Base-by-base conservation (phyloP, 129 eudicot species). In the Kitagawia praeruptora region DNA sequence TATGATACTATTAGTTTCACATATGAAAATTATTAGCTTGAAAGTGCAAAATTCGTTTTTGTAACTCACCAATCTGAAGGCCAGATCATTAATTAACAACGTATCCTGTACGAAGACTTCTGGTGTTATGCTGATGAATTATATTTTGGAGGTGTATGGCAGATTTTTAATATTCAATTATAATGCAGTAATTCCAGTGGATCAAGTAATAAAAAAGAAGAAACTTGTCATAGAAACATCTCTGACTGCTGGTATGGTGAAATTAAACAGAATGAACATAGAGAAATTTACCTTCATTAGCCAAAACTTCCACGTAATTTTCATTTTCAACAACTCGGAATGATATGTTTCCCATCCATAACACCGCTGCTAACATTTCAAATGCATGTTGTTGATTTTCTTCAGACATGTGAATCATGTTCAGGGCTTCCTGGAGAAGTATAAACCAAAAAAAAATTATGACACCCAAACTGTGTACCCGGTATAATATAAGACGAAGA, bases 311-410 rank as follows among this genome's bases (percentile, higher is more conserved):
- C 53, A 88, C 86, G 75, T 90, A 91, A 81, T 88, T 92, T 80
- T 88, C 97, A 81, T 85, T 83, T 86, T 88, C 97, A 77, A 61
- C 77, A 28, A 85, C 91, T 76, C 86, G 85, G 83, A 96, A 90
- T 54, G 95, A 82, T 82, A 92, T 87, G 87, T 96, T 96, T 75
- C 99, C 99, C 54, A 96, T 85, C 99, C 99, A 96, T 76, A 96
- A 82, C 42, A 96, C 87, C 31, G 98, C 96, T 77, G 99, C 90
- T 66, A 96, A 88, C 91, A 92, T 85, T 84, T 89, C 90, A 75
- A 90, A 90, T 38, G 85, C 80, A 47, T 85, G 84, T 76, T 92
- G 97, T 84, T 90, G 95, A 79, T 90, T 93, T 79, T 85, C 91
- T 75, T 83, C 81, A 76, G 88, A 66, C 70, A 96, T 85, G 80